Percentiles rank a stretch among this genome's conserved stretches.
Conservation (phyloP, 805 yeast species). For the Suhomyces faveliae region DNA sequence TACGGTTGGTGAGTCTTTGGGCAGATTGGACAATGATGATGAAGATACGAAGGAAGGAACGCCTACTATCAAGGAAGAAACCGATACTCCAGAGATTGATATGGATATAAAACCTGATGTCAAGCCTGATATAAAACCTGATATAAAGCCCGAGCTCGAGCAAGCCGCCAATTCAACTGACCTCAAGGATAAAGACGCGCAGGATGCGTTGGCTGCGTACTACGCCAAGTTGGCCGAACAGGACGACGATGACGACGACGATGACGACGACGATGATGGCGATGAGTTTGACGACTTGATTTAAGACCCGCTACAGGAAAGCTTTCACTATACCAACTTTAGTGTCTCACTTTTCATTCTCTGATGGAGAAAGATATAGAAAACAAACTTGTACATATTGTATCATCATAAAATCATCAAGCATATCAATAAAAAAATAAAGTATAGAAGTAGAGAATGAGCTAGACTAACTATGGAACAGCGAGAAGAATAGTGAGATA, state of each 20-base stretch:
- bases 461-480: too few relatives aligned
- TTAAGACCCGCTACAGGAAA: too few relatives aligned
- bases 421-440: too few relatives aligned
- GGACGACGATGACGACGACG: slow-evolving; percentile 61
- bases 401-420: too few relatives aligned
- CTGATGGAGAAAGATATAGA: neutral
- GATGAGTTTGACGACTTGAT: slow-evolving; percentile 21
- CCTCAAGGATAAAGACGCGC: slow-evolving; percentile 60
- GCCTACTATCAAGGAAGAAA: slow-evolving; percentile 14
- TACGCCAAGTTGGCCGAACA: slow-evolving; percentile 74
- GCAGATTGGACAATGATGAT: slow-evolving; percentile 54
- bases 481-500: too few relatives aligned
- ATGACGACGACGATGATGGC: slow-evolving; percentile 50
- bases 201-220: slow-evolving; percentile 64
- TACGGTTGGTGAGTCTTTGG: slow-evolving; percentile 75
- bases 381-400: too few relatives aligned
- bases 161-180: slow-evolving; percentile 6
- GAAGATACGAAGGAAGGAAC: slow-evolving; percentile 21
- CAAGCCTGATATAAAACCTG: slow-evolving; percentile 10
- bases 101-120: slow-evolving; percentile 10
- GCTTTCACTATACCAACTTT: too few relatives aligned
- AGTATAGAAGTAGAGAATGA: too few relatives aligned
- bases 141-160: slow-evolving; percentile 9
- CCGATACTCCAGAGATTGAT: slow-evolving; percentile 4
- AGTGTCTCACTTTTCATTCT: too few relatives aligned